These are phyloP conservation scores for Triticum urartu DNA, from an alignment of 176 grass and related monocot species.

Conservation along the genomic window DNA sequence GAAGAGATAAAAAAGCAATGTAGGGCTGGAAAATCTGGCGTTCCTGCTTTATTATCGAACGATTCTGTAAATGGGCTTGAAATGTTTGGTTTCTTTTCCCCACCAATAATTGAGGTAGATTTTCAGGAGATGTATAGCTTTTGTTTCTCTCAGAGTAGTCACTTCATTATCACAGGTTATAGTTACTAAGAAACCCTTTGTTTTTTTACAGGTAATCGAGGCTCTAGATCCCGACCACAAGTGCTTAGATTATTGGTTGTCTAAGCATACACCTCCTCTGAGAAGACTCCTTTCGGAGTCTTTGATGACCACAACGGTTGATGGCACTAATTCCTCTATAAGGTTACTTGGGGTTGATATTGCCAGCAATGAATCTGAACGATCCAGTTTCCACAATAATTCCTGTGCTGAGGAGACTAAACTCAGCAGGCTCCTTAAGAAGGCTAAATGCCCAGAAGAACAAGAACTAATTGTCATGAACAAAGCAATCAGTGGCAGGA, in stretches of 20 bases:
- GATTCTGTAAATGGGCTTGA: slow-evolving; percentile 56
- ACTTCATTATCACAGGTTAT: neutral
- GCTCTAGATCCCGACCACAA: slow-evolving; percentile 56
- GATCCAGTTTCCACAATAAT: slow-evolving; percentile 32
- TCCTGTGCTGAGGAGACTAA: slow-evolving; percentile 40
- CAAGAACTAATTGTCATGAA: slow-evolving; percentile 45
- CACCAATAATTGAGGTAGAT: slow-evolving; percentile 61
- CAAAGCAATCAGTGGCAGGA: slow-evolving; percentile 38
- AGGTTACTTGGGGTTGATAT: slow-evolving; percentile 44
- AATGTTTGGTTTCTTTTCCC: slow-evolving; percentile 85
- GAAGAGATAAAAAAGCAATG: slow-evolving; percentile 47
- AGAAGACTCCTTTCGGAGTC: slow-evolving; percentile 26
- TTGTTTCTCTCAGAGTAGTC: neutral
- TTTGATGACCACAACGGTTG: neutral
- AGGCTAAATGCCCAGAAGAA: slow-evolving; percentile 55
- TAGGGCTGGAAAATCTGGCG: too few relatives aligned
- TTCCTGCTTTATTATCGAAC: too few relatives aligned
- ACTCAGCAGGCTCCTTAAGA: slow-evolving; percentile 42
- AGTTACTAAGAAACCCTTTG: slow-evolving; percentile 9
- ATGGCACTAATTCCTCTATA: slow-evolving; percentile 18
- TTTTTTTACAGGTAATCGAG: slow-evolving; percentile 61
- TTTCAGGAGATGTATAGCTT: neutral
- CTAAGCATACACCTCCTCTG: slow-evolving; percentile 27
- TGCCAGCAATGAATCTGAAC: slow-evolving; percentile 40
- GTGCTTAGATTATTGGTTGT: slow-evolving; percentile 74